Base-by-base conservation (phyloP, 2,329 filamentous ascomycete species). In the Bisporella sp. region DNA sequence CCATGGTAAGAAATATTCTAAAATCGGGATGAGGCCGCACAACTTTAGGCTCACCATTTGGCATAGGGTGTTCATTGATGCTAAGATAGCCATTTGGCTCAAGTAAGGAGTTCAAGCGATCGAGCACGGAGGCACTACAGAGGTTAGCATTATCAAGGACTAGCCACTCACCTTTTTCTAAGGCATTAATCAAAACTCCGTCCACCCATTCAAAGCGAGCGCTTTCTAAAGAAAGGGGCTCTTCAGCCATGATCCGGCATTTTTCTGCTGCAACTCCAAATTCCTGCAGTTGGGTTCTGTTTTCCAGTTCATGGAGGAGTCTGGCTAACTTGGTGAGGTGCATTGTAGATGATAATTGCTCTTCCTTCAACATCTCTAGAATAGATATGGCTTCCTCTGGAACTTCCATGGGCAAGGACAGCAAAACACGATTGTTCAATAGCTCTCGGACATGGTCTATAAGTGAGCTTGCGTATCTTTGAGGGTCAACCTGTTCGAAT, bases 141-240 rank as follows among this genome's bases (percentile, higher is more conserved):
- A 99, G 78, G 63, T 99, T 99, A 53, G 95, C 93, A 68, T 99
- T 96, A 68, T 99, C 93, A 28, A 99, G 81, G 8, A 99, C 84
- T 13, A 99, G 75, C 93, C 93, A 99, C 54, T 90, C 80, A 11
- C 93, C 93, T 59, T 85, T 75, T 62, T 95, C 79, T 8, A 97
- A 74, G 41, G 93, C 92, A 60, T 90, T 85, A 45, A 97, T 85
- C 41, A 99, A 83, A 45, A 95, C 81, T 51, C 95, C 93, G 65
- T 99, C 92, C 2, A 95, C 82, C 93, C 93, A 99, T 66, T 96
- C 89, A 64, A 99, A 99, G 2, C 86, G 84, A 28, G 90, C 89
- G 55, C 85, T 84, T 28, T 84, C 80, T 29, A 89, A 76, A 2
- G 73, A 69, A 32, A 76, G 69, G 1, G 82, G 75, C 4, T 73